Evolutionary conservation across 2,329 filamentous ascomycete genomes (phyloP), one percentile per base, ranked within the genome.

Genomic region (Fusarium sp.): DNA sequence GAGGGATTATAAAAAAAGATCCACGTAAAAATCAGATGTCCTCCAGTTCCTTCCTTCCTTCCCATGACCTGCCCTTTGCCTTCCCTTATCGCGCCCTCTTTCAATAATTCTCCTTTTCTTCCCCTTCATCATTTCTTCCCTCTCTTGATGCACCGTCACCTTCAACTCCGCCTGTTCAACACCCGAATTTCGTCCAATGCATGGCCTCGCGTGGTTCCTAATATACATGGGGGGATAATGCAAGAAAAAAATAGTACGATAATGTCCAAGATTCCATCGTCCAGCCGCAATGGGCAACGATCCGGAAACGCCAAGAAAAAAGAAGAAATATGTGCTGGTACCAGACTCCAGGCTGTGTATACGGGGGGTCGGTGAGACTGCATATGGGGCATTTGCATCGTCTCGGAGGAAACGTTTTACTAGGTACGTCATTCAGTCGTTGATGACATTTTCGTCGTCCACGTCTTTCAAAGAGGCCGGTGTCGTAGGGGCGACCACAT

Each of bases 311-410:
- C 77, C 77, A 59, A 54, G 65, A 70, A 72, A 69, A 43, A 22
- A 64, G 59, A 66, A 70, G 69, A 68, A 56, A 75, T 61, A 67
- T 63, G 65, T 73, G 61, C 60, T 54, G 65, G 63, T 73, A 63
- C 73, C 73, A 77, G 68, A 77, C 75, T 75, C 76, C 73, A 62
- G 71, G 66, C 64, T 74, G 65, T 75, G 71, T 74, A 68, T 76
- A 71, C 65, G 39, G 67, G 67, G 67, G 48, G 43, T 75, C 52
- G 65, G 50, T 57, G 56, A 73, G 65, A 69, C 57, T 27, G 65
- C 64, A 43, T 50, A 59, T 56, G 54, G 37, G 45, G 39, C 35
- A 35, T 67, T 64, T 56, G 27, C 35, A 45, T 60, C 37, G 57
- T 68, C 57, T 62, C 58, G 20, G 52, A 22, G 31, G 64, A 27